Evolutionary conservation across 2,329 filamentous ascomycete genomes (phyloP).

Genomic region (Ceratocystis lukuohia): DNA sequence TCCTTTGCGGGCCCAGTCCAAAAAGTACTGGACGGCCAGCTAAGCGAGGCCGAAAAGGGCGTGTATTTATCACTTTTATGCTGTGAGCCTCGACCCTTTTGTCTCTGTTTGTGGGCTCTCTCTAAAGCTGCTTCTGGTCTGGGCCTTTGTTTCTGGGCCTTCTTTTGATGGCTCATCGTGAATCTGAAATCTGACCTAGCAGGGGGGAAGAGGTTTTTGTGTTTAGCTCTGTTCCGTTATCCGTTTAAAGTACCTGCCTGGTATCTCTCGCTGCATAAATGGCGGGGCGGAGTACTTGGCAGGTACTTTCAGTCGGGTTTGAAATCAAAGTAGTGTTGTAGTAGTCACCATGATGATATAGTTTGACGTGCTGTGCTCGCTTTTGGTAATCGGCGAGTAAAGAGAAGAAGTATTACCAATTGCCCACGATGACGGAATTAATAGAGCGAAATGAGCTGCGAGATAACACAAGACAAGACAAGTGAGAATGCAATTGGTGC

Average conservation of each 20-base stretch:
- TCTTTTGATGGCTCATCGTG: slow-evolving; percentile 2
- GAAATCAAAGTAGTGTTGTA: not conserved
- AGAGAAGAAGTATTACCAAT: not conserved
- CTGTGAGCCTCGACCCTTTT: not conserved
- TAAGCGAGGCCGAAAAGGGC: not conserved
- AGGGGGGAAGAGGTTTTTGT: not conserved
- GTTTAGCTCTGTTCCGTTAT: not conserved
- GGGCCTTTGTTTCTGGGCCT: not conserved
- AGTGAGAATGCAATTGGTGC: not conserved
- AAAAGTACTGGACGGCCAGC: not conserved
- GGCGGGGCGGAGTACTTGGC: not conserved
- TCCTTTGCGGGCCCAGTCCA: not conserved
- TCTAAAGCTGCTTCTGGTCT: not conserved
- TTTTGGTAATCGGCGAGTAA: too few relatives aligned
- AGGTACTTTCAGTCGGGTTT: not conserved
- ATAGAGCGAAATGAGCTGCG: too few relatives aligned
- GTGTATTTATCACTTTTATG: not conserved
- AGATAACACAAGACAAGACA: not conserved
- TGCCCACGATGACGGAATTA: not conserved
- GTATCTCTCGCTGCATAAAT: not conserved
- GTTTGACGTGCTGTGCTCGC: not conserved
- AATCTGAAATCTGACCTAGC: slow-evolving; percentile 2
- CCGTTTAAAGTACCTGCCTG: not conserved
- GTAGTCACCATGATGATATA: not conserved
- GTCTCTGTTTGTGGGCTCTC: not conserved